A percentile compares a stretch with the other conserved stretches of the same genome.
These are phyloP conservation scores for Cyberlindnera galapagoensis DNA, from an alignment of 805 yeast genomes.

Conservation along the genomic window DNA sequence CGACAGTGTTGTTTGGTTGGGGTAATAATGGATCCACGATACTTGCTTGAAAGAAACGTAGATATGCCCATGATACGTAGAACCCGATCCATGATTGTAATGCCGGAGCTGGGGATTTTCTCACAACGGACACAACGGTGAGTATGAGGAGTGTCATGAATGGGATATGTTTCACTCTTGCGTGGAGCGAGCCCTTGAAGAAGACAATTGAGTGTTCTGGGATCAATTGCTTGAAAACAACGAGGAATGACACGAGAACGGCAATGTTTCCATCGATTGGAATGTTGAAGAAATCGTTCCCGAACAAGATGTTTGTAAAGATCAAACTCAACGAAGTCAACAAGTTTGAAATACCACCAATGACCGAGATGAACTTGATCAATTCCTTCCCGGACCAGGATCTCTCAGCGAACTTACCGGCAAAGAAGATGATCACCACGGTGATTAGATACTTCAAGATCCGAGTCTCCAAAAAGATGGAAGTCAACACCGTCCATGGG, in stretches of 20 bases:
- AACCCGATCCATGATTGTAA: constrained; percentile 56
- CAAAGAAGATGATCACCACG: constrained; percentile 42
- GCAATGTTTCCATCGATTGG: constrained; percentile 51
- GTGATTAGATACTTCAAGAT: constrained; percentile 41
- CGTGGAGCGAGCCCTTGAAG: constrained; percentile 39
- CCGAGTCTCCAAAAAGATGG: constrained; percentile 59
- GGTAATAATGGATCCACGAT: constrained; percentile 52
- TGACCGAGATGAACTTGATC: constrained; percentile 37
- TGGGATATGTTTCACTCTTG: constrained; percentile 61
- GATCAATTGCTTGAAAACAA: constrained; percentile 59
- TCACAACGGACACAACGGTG: constrained; percentile 24
- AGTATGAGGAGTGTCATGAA: constrained; percentile 32
- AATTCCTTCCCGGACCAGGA: constrained; percentile 57
- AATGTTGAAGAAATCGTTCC: constrained; percentile 28
- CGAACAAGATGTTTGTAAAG: constrained; percentile 19
- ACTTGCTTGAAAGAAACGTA: constrained; percentile 67
- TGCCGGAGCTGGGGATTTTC: constrained; percentile 39
- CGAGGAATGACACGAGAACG: constrained; percentile 49
- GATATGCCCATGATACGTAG: constrained; percentile 64
- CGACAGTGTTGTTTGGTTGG: constrained; percentile 25
- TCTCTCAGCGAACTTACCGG: constrained; percentile 60
- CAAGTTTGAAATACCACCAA: constrained; percentile 51
- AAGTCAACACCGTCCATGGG: constrained; percentile 60
- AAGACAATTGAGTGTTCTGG: constrained; percentile 53
- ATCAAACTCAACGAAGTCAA: constrained; percentile 22